Percentiles rank a stretch among this genome's conserved stretches.
Conservation (phyloP, 805 yeast genomes). For the Yarrowia porcina region DNA sequence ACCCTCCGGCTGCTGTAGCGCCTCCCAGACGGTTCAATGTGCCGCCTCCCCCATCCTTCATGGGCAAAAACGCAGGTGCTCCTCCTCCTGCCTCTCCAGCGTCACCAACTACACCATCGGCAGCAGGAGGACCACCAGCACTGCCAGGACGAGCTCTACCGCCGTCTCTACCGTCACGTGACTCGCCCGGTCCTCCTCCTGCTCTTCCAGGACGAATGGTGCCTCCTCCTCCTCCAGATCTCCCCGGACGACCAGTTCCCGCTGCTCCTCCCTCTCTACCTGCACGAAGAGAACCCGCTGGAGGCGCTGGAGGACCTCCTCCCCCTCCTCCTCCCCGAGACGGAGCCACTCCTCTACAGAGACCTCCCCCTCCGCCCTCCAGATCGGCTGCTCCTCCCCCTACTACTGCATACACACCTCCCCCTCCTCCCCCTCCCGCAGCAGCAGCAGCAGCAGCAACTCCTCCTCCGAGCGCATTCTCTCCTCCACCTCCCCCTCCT, state of each 20-base stretch:
- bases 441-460: constrained; percentile 29
- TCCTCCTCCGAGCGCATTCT: constrained; percentile 27
- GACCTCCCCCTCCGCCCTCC: constrained; percentile 33
- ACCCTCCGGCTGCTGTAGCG: constrained; percentile 12
- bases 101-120: constrained; percentile 29
- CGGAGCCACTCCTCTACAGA: constrained; percentile 5
- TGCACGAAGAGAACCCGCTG: constrained; percentile 27
- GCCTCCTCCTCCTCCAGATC: constrained; percentile 28
- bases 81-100: constrained; percentile 30
- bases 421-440: constrained; percentile 30
- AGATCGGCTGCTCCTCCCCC: constrained; percentile 30
- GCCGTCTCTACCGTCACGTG: constrained; percentile 27
- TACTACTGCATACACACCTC: constrained; percentile 26
- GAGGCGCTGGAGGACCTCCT: constrained; percentile 32
- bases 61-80: constrained; percentile 23
- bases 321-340: constrained; percentile 44
- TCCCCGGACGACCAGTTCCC: constrained; percentile 27
- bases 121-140: constrained; percentile 31
- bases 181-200: constrained; percentile 30
- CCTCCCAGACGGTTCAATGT: constrained; percentile 23
- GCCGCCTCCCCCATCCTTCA: constrained; percentile 25
- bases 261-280: constrained; percentile 24
- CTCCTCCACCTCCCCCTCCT: constrained; percentile 30
- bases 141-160: constrained; percentile 27
- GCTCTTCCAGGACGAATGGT: constrained; percentile 26